phyloP scores from a whole-genome alignment of 169 alveolate species.

The Plasmodium berghei region DNA sequence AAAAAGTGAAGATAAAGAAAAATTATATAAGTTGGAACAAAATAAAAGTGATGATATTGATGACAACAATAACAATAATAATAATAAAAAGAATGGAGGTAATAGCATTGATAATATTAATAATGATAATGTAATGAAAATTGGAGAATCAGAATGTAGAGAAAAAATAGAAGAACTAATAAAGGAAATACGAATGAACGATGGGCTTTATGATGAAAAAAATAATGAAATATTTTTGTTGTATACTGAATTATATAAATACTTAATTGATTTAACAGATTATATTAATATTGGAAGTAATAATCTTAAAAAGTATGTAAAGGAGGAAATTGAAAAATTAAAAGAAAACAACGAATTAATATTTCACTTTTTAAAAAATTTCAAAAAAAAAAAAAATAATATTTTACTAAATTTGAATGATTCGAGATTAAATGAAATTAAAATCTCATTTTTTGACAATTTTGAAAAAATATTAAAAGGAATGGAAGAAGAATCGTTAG shows the following conservation, averaged over 20 bases:
- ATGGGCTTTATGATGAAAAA: conserved; percentile 27
- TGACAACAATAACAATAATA: neutral
- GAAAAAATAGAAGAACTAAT: conserved; percentile 32
- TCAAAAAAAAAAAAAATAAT: conserved; percentile 31
- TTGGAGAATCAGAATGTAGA: neutral
- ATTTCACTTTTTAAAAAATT: conserved; percentile 10
- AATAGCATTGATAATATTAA: neutral
- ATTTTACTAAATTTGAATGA: conserved; percentile 22
- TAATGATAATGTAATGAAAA: neutral
- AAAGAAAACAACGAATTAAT: conserved; percentile 33
- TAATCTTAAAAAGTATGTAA: conserved; percentile 9
- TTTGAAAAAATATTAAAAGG: conserved; percentile 24
- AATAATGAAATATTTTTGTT: conserved; percentile 5
- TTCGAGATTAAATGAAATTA: conserved; percentile 15
- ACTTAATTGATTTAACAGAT: conserved; percentile 19
- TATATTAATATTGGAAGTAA: conserved; percentile 15
- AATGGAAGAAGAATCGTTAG: neutral
- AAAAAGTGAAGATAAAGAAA: neutral
- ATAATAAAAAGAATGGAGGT: neutral
- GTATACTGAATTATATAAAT: conserved; percentile 22
- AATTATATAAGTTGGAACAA: too few relatives aligned
- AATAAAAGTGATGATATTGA: neutral
- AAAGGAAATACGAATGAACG: conserved; percentile 44
- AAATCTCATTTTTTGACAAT: conserved; percentile 21
- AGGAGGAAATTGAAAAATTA: conserved; percentile 59